Evolutionary conservation across 805 yeast genomes (phyloP), one percentile per base, ranked within the genome.

Genomic region (Schwanniomyces polymorphus): DNA sequence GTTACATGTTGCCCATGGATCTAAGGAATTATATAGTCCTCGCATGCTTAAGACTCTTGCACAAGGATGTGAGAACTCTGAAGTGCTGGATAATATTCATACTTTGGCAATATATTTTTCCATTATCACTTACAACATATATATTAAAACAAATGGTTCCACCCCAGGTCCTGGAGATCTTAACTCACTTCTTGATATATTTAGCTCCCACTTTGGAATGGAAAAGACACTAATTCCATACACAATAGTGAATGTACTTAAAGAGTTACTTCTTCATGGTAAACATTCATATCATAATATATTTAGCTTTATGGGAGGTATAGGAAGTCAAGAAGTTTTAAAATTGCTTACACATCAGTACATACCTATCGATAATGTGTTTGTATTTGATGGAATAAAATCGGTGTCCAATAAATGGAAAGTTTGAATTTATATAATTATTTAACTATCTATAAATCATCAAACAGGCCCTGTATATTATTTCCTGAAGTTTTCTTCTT

Each of bases 311-410:
- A 70, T 88, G 53, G 98, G 97, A 1, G 98, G 97, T 0, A 70
- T 91, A 10, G 91, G 82, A 0, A 85, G 90, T 3, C 97, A 92
- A 60, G 99, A 92, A 61, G 82, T 80, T 4, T 72, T 89, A 43
- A 92, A 94, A 66, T 59, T 82, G 38, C 58, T 88, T 21, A 89
- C 96, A 2, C 78, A 79, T 31, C 98, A 92, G 64, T 91, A 89
- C 55, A 74, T 85, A 5, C 95, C 97, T 0, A 57, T 90, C 38
- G 84, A 85, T 52, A 87, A 89, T 55, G 67, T 84, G 7, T 70
- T 85, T 45, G 75, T 86, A 0, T 91, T 81, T 62, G 94, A 91
- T 61, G 97, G 96, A 1, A 69, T 85, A 3, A 61, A 67, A 11
- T 79, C 87, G 28, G 67, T 71, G 10, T 76, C 81, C 44, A 71